phyloP scores from a whole-genome alignment of 2,329 filamentous ascomycete species.

The Coniochaeta ligniaria region DNA sequence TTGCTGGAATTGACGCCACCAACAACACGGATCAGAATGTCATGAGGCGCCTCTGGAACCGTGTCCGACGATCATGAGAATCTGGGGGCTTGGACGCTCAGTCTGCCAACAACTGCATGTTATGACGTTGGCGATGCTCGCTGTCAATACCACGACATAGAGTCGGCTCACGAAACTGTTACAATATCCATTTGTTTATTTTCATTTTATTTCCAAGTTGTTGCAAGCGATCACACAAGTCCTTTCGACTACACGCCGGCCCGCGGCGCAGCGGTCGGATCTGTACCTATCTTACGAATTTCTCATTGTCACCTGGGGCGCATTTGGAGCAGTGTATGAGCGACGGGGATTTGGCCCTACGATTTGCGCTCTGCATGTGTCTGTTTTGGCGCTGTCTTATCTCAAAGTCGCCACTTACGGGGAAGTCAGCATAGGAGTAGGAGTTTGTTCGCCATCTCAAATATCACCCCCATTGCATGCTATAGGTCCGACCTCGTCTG shows the following conservation, averaged over 20 bases:
- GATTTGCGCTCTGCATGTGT: background rate
- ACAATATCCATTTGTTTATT: background rate
- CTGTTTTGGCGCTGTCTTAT: background rate
- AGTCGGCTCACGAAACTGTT: background rate
- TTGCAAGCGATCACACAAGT: background rate
- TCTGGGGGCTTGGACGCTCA: background rate
- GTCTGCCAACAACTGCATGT: background rate
- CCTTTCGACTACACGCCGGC: background rate
- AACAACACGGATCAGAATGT: slow-evolving; percentile 43
- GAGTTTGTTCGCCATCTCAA: background rate
- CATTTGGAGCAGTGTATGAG: background rate
- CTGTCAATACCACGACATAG: background rate
- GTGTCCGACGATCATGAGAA: slow-evolving; percentile 37
- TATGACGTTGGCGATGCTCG: background rate
- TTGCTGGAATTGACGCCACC: slow-evolving; percentile 42
- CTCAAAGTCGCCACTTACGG: background rate
- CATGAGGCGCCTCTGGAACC: slow-evolving; percentile 59
- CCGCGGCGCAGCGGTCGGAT: background rate
- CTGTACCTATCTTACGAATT: background rate
- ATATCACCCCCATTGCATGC: background rate
- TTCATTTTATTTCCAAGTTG: background rate
- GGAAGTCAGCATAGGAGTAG: background rate
- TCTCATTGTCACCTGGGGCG: background rate
- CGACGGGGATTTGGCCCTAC: background rate
- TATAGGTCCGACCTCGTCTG: background rate